A percentile compares a stretch with the other conserved stretches of the same genome.
Conservation (phyloP, 306 rosid genomes). For the Trifolium subterraneum region DNA sequence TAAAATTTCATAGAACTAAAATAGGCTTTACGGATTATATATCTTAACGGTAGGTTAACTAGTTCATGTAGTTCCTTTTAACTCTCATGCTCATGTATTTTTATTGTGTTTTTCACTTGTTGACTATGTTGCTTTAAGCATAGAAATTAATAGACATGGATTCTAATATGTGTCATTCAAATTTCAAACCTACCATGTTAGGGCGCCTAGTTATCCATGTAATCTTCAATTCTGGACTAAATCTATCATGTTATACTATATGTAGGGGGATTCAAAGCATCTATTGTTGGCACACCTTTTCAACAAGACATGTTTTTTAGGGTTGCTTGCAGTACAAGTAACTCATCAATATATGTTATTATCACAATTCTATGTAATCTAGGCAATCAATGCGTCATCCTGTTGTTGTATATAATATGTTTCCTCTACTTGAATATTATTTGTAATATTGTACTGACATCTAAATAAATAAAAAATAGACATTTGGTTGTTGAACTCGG, state of each 20-base stretch:
- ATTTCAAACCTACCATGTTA: neutral
- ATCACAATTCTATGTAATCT: neutral
- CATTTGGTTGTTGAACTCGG: slow-evolving; percentile 17
- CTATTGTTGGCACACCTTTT: slow-evolving; percentile 82
- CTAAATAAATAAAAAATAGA: too few relatives aligned
- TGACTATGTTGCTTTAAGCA: slow-evolving; percentile 3
- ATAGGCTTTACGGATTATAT: slow-evolving; percentile 82
- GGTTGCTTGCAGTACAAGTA: slow-evolving; percentile 86
- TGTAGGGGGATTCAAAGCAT: slow-evolving; percentile 73
- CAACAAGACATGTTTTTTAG: slow-evolving; percentile 90
- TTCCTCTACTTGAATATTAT: too few relatives aligned
- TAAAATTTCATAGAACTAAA: too few relatives aligned
- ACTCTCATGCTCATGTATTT: slow-evolving; percentile 25
- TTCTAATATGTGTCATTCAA: slow-evolving; percentile 2
- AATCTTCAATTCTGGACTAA: slow-evolving; percentile 32
- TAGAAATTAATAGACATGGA: slow-evolving; percentile 7
- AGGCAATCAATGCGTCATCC: neutral
- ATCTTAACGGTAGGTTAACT: slow-evolving; percentile 64
- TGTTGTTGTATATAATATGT: too few relatives aligned
- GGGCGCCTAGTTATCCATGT: neutral
- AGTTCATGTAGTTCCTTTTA: slow-evolving; percentile 2
- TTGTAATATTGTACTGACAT: too few relatives aligned
- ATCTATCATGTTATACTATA: slow-evolving; percentile 22
- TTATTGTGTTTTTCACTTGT: slow-evolving; percentile 4
- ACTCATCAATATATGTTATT: slow-evolving; percentile 5